Evolutionary conservation across 148 eudicot genomes (phyloP).

Genomic region (Rhododendron ferrugineum): DNA sequence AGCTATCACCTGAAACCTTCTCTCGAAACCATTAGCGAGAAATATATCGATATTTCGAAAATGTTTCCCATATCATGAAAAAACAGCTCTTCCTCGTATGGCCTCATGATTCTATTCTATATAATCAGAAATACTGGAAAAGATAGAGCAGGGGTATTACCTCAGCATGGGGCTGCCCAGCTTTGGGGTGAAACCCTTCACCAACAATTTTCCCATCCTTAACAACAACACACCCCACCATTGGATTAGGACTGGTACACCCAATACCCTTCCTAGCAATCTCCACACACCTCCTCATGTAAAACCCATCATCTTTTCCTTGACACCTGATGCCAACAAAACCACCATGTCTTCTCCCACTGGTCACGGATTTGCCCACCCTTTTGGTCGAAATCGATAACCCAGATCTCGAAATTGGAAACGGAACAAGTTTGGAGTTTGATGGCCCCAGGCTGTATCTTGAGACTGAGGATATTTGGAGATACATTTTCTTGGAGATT

Average conservation of each 20-base stretch:
- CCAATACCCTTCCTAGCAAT: constrained; percentile 76
- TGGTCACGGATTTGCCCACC: constrained; percentile 18
- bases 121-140: not conserved
- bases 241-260: constrained; percentile 92
- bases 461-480: constrained; percentile 19
- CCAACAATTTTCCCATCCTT: constrained; percentile 84
- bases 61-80: not conserved
- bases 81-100: not conserved
- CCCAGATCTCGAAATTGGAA: constrained; percentile 27
- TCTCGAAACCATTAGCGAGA: not conserved
- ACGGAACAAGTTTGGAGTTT: constrained; percentile 3
- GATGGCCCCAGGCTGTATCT: constrained; percentile 4
- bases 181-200: constrained; percentile 97
- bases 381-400: constrained; percentile 28
- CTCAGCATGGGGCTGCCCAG: constrained; percentile 99
- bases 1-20: not conserved
- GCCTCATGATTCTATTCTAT: not conserved
- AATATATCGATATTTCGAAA: not conserved
- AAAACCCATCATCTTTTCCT: constrained; percentile 48
- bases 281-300: constrained; percentile 80
- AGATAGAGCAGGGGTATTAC: constrained; percentile 16
- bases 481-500: constrained; percentile 14
- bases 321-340: constrained; percentile 30
- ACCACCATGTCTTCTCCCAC: constrained; percentile 18
- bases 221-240: constrained; percentile 95